These are phyloP conservation scores for Lactarius tabidus DNA, from an alignment of 768 basidiomycete species.

Conservation along the genomic window DNA sequence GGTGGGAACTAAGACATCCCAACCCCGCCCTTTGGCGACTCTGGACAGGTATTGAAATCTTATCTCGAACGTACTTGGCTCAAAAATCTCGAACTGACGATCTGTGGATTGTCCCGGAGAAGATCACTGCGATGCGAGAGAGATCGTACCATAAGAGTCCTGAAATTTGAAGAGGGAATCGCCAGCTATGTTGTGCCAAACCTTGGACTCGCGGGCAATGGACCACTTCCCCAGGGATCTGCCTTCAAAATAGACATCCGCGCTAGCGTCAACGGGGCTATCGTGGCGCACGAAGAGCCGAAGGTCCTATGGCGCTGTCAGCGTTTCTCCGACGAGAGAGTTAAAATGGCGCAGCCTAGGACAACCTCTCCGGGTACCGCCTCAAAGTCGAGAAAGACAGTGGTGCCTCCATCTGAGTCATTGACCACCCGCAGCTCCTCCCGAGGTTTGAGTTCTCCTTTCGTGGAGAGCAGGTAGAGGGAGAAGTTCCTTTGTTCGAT, in stretches of 20 bases:
- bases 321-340: not conserved
- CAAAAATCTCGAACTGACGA: not conserved
- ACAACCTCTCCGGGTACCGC: constrained; percentile 7
- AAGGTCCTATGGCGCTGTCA: not conserved
- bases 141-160: constrained; percentile 9
- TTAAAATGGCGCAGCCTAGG: not conserved
- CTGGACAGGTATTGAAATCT: constrained; percentile 6
- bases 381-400: constrained; percentile 5
- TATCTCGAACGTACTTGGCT: constrained; percentile 11
- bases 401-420: not conserved
- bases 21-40: not conserved
- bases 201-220: not conserved
- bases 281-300: constrained; percentile 13
- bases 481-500: constrained; percentile 8
- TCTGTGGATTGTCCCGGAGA: not conserved
- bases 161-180: constrained; percentile 11
- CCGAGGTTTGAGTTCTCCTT: constrained; percentile 14
- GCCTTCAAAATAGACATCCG: constrained; percentile 2
- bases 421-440: not conserved
- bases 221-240: constrained; percentile 14
- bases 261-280: constrained; percentile 1
- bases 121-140: not conserved
- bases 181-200: constrained; percentile 11
- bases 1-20: not conserved
- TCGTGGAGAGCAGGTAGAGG: constrained; percentile 1